Evolutionary conservation across 1,284 basidiomycete species (phyloP), one percentile per base, ranked within the genome.

Genomic region (Takashimella tepidaria): DNA sequence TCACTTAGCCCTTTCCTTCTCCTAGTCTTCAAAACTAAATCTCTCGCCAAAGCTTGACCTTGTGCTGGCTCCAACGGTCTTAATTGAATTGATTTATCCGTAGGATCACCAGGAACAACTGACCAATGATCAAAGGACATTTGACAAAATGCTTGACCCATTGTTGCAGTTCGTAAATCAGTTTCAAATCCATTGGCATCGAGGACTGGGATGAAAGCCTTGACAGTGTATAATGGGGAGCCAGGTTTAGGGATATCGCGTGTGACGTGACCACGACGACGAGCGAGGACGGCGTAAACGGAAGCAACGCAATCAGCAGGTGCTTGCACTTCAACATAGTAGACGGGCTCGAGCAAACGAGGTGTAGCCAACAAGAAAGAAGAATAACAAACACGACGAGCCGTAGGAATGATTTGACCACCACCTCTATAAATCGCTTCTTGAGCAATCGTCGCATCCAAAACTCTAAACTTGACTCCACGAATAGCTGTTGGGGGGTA

Each of bases 141-240:
- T 62, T 95, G 79, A 66, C 89, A 93, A 79, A 98, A 98, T 13
- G 96, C 96, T 75, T 97, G 92, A 21, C 96, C 96, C 74, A 96
- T 89, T 22, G 96, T 98, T 48, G 93, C 91, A 41, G 93, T 98
- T 63, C 96, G 80, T 69, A 99, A 77, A 78, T 99, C 96, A 5
- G 93, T 97, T 79, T 99, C 96, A 75, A 99, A 98, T 0, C 96
- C 96, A 69, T 97, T 98, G 31, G 96, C 90, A 69, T 99, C 96
- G 60, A 99, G 92, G 41, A 97, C 96, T 5, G 96, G 96, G 56
- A 98, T 92, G 53, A 95, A 83, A 1, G 96, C 96, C 75, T 97
- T 93, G 59, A 98, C 90, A 0, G 95, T 98, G 78, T 93, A 97
- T 54, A 99, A 76, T 22, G 96, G 95, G 19, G 92, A 96, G 49